A percentile compares a stretch with the other conserved stretches of the same genome.
Conservation (phyloP, 805 yeast genomes). For the Kodamaea nitidulidarum region DNA sequence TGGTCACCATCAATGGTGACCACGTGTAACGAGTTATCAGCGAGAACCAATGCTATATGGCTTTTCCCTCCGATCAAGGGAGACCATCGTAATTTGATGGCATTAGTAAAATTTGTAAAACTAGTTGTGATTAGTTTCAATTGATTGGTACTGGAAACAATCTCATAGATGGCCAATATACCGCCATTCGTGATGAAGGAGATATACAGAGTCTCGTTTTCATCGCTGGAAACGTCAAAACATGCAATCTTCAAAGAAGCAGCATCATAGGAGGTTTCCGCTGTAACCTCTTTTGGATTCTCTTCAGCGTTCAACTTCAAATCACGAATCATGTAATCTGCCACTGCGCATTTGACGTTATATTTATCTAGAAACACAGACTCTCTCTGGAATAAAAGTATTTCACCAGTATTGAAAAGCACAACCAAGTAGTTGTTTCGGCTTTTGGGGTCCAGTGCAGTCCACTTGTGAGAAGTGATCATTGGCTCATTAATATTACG, state of each 20-base stretch:
- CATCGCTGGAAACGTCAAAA: constrained; percentile 17
- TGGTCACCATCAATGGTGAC: constrained; percentile 1
- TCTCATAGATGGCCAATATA: constrained; percentile 14
- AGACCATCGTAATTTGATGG: constrained; percentile 18
- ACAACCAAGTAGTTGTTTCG: constrained; percentile 31
- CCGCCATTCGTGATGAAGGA: constrained; percentile 15
- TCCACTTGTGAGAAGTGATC: constrained; percentile 36
- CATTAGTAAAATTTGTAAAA: background rate
- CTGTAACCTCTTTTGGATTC: constrained; percentile 17
- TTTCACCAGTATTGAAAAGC: constrained; percentile 36
- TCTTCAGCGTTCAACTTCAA: constrained; percentile 16
- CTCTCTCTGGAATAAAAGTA: constrained; percentile 28
- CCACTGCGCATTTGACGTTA: constrained; percentile 22
- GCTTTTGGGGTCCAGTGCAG: constrained; percentile 19
- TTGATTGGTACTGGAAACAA: constrained; percentile 8
- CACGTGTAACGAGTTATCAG: constrained; percentile 15
- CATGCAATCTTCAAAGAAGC: constrained; percentile 21
- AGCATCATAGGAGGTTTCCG: constrained; percentile 18
- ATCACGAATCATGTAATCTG: constrained; percentile 22
- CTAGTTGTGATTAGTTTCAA: background rate
- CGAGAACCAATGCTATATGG: constrained; percentile 11
- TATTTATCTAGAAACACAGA: constrained; percentile 22
- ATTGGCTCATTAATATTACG: constrained; percentile 29
- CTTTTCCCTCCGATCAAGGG: background rate
- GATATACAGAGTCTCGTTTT: constrained; percentile 3